Evolutionary conservation across 148 eudicot genomes (phyloP).

Genomic region (Chenopodium album): DNA sequence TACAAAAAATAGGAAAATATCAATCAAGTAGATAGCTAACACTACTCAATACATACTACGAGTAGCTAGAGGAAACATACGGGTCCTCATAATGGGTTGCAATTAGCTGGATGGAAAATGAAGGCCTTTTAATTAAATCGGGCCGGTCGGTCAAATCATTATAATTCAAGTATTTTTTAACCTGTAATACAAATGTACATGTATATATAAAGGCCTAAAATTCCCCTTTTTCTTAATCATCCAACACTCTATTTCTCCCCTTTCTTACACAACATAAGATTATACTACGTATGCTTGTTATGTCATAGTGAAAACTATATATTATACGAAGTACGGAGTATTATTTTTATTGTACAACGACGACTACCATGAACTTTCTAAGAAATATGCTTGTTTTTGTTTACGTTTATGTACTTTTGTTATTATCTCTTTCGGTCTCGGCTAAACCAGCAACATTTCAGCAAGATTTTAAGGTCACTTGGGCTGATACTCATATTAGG

Average conservation of each 20-base stretch:
- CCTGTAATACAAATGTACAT: background rate
- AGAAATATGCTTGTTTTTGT: background rate
- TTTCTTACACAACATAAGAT: background rate
- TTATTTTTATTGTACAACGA: too few relatives aligned
- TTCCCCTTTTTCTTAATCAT: background rate
- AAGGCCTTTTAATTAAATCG: slow-evolving; percentile 8
- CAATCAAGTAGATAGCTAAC: background rate
- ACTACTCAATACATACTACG: too few relatives aligned
- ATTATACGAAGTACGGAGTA: background rate
- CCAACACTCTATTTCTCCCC: background rate
- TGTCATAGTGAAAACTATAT: background rate
- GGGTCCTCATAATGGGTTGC: slow-evolving; percentile 53
- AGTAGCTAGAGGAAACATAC: background rate
- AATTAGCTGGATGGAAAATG: slow-evolving; percentile 67
- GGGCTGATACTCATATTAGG: slow-evolving; percentile 67
- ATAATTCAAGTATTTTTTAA: background rate
- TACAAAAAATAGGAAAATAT: background rate
- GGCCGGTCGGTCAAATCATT: background rate
- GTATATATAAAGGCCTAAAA: background rate
- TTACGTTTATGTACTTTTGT: background rate
- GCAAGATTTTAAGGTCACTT: slow-evolving; percentile 64
- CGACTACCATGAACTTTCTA: background rate
- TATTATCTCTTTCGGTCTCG: slow-evolving; percentile 4
- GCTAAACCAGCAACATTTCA: slow-evolving; percentile 68
- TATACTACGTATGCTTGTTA: background rate